Base-by-base conservation (phyloP, 2,329 filamentous ascomycete genomes). In the Colletotrichum neosansevieriae region DNA sequence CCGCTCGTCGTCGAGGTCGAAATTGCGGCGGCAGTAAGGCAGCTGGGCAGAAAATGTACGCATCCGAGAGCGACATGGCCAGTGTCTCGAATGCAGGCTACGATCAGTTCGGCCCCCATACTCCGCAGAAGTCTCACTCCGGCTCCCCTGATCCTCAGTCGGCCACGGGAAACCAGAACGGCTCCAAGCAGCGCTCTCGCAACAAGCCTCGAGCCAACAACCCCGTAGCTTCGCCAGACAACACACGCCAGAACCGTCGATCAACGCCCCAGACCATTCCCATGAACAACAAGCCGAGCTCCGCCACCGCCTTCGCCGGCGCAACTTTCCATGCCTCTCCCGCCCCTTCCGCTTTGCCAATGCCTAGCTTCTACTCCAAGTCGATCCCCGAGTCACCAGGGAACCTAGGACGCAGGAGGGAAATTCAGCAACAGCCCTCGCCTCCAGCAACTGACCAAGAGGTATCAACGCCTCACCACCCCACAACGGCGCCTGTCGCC, bases 321-420 rank as follows among this genome's bases (percentile, higher is more conserved):
- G 92, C 95, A 38, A 97, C 94, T 5, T 99, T 98, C 78, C 94
- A 98, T 79, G 93, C 94, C 45, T 98, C 96, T 9, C 96, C 96
- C 19, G 95, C 94, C 2, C 92, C 96, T 0, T 97, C 94, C 9
- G 90, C 94, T 24, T 84, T 99, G 36, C 96, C 96, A 0, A 92
- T 98, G 67, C 96, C 96, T 11, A 97, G 92, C 75, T 97, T 98
- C 78, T 88, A 84, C 38, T 91, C 92, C 32, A 94, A 92, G 74
- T 90, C 93, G 0, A 85, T 92, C 12, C 90, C 90, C 3, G 90
- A 92, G 65, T 90, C 90, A 3, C 88, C 86, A 6, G 56, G 44
- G 6, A 42, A 82, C 58, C 67, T 73, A 77, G 67, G 38, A 19
- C 24, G 34, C 10, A 60, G 19, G 15, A 83, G 70, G 75, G 84